A percentile compares a stretch with the other conserved stretches of the same genome.
Evolutionary conservation across 208 protist genomes (phyloP).

Genomic region (Histomonas meleagridis): DNA sequence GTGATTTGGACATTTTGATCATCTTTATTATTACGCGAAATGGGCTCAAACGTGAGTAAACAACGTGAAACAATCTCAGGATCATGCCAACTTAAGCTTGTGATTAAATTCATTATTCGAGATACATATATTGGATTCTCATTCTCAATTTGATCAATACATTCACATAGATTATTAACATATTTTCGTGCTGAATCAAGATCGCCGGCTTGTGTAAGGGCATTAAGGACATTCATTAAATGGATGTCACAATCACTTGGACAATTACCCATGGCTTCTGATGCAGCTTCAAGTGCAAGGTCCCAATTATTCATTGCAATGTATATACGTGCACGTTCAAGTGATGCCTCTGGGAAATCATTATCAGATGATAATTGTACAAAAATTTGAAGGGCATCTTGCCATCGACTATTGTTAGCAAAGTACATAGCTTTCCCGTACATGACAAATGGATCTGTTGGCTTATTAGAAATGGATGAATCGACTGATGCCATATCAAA

Average conservation of each 20-base stretch:
- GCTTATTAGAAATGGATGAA: not conserved
- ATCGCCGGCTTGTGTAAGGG: not conserved
- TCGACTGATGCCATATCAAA: slow-evolving; percentile 21
- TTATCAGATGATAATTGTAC: not conserved
- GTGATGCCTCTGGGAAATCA: not conserved
- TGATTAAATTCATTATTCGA: not conserved
- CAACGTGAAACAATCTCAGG: not conserved
- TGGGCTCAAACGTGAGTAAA: not conserved
- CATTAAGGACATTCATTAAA: not conserved
- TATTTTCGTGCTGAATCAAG: not conserved
- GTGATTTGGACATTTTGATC: not conserved
- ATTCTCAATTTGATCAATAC: not conserved
- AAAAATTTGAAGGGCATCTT: not conserved
- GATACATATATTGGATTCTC: not conserved
- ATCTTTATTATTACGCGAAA: not conserved
- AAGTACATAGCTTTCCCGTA: slow-evolving; percentile 31
- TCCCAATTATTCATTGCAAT: not conserved
- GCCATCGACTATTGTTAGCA: not conserved
- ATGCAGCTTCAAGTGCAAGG: not conserved
- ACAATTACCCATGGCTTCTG: not conserved
- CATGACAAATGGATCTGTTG: not conserved
- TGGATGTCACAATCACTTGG: not conserved
- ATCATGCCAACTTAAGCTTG: not conserved
- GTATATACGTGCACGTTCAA: not conserved
- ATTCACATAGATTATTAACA: not conserved